Evolutionary conservation across 768 basidiomycete species (phyloP).

Genomic region (Lyophyllum shimeji): DNA sequence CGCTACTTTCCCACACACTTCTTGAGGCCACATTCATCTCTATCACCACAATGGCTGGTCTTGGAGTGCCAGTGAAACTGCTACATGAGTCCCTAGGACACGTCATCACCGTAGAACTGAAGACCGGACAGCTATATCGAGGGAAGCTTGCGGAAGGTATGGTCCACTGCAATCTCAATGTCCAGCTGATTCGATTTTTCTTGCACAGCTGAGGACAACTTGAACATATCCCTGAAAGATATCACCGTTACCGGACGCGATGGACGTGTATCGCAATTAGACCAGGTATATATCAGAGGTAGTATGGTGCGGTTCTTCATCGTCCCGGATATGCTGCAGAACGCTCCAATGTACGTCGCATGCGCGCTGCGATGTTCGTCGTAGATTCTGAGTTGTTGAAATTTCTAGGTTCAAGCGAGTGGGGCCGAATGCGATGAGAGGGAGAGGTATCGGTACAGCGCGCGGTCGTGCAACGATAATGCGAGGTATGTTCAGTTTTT

Average conservation of each 20-base stretch:
- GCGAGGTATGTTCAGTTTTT: conserved; percentile 66
- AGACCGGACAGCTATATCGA: conserved; percentile 95
- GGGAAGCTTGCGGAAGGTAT: conserved; percentile 96
- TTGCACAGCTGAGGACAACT: conserved; percentile 89
- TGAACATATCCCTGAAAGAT: conserved; percentile 94
- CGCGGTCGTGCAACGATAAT: conserved; percentile 98
- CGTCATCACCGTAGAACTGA: conserved; percentile 95
- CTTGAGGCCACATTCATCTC: conserved; percentile 6
- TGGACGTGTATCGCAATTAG: conserved; percentile 96
- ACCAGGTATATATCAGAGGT: conserved; percentile 98
- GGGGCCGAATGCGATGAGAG: conserved; percentile 97
- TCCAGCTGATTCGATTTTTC: conserved; percentile 5
- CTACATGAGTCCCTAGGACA: conserved; percentile 96
- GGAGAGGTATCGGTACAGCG: conserved; percentile 98
- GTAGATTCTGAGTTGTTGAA: background rate
- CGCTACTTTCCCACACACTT: conserved; percentile 15
- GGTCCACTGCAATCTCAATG: conserved; percentile 22
- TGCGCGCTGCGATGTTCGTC: conserved; percentile 1
- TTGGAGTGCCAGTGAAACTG: conserved; percentile 95
- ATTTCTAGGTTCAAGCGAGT: conserved; percentile 93
- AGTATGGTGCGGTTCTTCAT: conserved; percentile 99
- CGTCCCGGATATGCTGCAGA: conserved; percentile 98
- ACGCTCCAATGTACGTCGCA: conserved; percentile 89
- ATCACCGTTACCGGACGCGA: conserved; percentile 98
- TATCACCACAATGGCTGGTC: conserved; percentile 53